Evolutionary conservation across 2,329 filamentous ascomycete species (phyloP).

Genomic region (Fusarium albosuccineum): DNA sequence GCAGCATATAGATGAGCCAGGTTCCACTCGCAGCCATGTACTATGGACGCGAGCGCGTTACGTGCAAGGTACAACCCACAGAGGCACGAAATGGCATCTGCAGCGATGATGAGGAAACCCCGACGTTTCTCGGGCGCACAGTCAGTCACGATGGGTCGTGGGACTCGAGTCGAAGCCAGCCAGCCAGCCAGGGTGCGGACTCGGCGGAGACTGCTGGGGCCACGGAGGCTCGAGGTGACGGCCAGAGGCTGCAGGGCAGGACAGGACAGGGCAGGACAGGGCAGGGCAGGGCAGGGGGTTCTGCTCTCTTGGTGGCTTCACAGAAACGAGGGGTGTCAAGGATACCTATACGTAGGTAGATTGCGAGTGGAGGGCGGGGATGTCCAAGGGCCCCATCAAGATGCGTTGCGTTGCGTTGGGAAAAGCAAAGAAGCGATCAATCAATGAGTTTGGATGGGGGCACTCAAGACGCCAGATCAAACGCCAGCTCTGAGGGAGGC

Average conservation of each 20-base stretch:
- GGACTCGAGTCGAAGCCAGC: neutral
- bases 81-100: constrained; percentile 28
- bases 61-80: constrained; percentile 30
- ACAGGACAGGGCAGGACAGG: constrained; percentile 13
- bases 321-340: constrained; percentile 18
- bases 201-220: constrained; percentile 15
- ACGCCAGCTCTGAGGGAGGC: neutral
- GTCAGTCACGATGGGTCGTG: constrained; percentile 14
- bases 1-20: constrained; percentile 8
- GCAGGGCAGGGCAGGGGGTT: constrained; percentile 15
- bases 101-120: constrained; percentile 33
- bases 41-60: constrained; percentile 25
- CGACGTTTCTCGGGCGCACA: constrained; percentile 34
- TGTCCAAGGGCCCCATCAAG: constrained; percentile 21
- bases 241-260: constrained; percentile 21
- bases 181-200: constrained; percentile 6
- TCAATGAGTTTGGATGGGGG: constrained; percentile 6
- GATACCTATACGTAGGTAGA: neutral
- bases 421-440: constrained; percentile 39
- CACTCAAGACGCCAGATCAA: constrained; percentile 3
- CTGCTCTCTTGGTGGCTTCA: constrained; percentile 17
- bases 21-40: constrained; percentile 17
- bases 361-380: constrained; percentile 12
- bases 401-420: constrained; percentile 24
- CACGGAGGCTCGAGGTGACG: neutral